A percentile compares a stretch with the other conserved stretches of the same genome.
Evolutionary conservation across 139 green algal genomes (phyloP).

Genomic region (Chlamydomonas sp.): DNA sequence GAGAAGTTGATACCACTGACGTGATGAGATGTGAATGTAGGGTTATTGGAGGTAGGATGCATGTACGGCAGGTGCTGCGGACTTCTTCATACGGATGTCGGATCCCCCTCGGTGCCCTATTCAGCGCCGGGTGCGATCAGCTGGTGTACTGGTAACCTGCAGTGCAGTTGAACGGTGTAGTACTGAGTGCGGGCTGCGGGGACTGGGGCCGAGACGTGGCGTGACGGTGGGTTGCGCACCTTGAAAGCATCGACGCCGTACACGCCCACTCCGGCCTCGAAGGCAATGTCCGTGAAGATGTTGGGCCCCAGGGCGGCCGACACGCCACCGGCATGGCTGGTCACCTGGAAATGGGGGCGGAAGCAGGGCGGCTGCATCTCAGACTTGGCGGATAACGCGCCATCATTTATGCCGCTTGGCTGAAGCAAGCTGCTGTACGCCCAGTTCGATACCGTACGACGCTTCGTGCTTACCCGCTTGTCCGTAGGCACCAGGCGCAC

Average conservation of each 20-base stretch:
- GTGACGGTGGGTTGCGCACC: background rate
- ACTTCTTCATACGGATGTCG: too few relatives aligned
- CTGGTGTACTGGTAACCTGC: too few relatives aligned
- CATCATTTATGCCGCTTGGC: too few relatives aligned
- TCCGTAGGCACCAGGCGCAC: constrained; percentile 51
- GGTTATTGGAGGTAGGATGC: too few relatives aligned
- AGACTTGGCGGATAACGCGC: background rate
- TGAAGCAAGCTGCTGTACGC: too few relatives aligned
- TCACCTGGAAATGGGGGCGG: constrained; percentile 33
- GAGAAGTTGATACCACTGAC: background rate
- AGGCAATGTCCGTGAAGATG: constrained; percentile 88
- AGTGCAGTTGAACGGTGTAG: too few relatives aligned
- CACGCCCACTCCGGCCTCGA: constrained; percentile 61
- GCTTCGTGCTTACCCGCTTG: constrained; percentile 27
- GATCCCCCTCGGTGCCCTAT: too few relatives aligned
- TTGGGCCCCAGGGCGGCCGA: constrained; percentile 59
- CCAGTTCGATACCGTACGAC: too few relatives aligned
- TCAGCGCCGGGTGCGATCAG: too few relatives aligned
- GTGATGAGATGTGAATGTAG: background rate
- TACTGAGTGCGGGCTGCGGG: background rate
- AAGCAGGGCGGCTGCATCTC: background rate
- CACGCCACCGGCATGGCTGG: constrained; percentile 37
- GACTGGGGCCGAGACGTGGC: background rate
- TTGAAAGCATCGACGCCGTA: constrained; percentile 37
- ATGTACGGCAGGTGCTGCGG: too few relatives aligned